Percentiles rank a stretch among this genome's conserved stretches.
Evolutionary conservation across 345 rosid species (phyloP).

Genomic region (Salix brachista): DNA sequence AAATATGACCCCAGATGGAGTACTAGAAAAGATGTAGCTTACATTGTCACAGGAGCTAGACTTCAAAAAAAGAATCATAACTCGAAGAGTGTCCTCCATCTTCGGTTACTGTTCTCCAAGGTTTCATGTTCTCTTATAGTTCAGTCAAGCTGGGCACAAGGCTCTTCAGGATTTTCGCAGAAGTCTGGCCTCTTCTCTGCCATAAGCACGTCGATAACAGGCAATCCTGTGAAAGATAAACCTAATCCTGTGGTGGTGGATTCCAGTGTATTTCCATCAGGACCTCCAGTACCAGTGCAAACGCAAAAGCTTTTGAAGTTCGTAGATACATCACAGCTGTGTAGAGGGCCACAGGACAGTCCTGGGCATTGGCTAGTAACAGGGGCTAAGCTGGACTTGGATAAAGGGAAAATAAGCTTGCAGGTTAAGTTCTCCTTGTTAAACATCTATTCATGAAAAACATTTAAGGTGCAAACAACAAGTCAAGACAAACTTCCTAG

Average conservation of each 20-base stretch:
- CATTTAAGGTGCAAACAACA: not conserved
- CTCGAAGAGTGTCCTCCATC: conserved; percentile 69
- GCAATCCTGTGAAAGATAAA: conserved; percentile 37
- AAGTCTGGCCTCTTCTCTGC: conserved; percentile 74
- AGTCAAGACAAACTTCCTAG: not conserved
- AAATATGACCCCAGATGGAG: conserved; percentile 56
- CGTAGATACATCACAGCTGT: conserved; percentile 65
- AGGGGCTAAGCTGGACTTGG: conserved; percentile 65
- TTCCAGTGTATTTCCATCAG: conserved; percentile 75
- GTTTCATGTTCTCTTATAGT: conserved; percentile 42
- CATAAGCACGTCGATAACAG: conserved; percentile 52
- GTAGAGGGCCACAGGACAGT: conserved; percentile 73
- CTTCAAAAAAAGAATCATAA: conserved; percentile 66
- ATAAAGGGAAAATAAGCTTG: conserved; percentile 68
- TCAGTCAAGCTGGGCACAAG: conserved; percentile 58
- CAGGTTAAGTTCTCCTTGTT: conserved; percentile 77
- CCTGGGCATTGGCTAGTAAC: conserved; percentile 96
- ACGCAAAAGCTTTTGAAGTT: conserved; percentile 63
- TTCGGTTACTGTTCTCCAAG: conserved; percentile 59
- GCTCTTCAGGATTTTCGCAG: conserved; percentile 44
- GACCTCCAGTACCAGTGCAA: conserved; percentile 78
- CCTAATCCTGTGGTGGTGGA: conserved; percentile 46
- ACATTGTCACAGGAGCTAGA: conserved; percentile 88
- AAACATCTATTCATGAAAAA: conserved; percentile 14
- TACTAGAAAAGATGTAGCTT: conserved; percentile 35